phyloP scores from a whole-genome alignment of 768 basidiomycete species.

The Suillus subluteus region DNA sequence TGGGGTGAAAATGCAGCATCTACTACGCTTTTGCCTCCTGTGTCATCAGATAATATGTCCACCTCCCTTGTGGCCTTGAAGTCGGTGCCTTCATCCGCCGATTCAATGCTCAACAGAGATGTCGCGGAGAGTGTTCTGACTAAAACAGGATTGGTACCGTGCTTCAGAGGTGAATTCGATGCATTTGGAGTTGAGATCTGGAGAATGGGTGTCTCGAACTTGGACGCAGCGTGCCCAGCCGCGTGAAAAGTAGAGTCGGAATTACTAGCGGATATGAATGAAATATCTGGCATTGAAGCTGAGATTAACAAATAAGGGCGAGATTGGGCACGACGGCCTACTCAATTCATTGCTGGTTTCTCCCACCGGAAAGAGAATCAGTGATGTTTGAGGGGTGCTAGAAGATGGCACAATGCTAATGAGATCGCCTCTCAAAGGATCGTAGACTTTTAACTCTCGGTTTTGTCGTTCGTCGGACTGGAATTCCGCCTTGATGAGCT shows the following conservation, averaged over 20 bases:
- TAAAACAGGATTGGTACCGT: conserved; percentile 27
- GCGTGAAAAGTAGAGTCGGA: conserved; percentile 42
- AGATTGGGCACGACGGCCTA: conserved; percentile 35
- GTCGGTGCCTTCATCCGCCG: conserved; percentile 7
- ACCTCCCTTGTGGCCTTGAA: conserved; percentile 37
- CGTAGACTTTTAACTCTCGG: conserved; percentile 45
- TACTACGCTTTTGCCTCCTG: conserved; percentile 44
- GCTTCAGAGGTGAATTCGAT: conserved; percentile 19
- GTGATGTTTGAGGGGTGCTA: conserved; percentile 29
- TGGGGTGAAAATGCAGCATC: conserved; percentile 49
- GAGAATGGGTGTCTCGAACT: conserved; percentile 69
- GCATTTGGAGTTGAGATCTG: conserved; percentile 52
- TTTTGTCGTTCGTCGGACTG: conserved; percentile 44
- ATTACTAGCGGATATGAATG: conserved; percentile 55
- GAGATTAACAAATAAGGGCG: not conserved
- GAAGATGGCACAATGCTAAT: conserved; percentile 45
- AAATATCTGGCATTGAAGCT: conserved; percentile 12
- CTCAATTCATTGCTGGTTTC: conserved; percentile 62
- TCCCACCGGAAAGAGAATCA: conserved; percentile 66
- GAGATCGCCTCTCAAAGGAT: conserved; percentile 60
- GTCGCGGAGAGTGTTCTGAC: conserved; percentile 53
- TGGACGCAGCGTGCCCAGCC: conserved; percentile 41
- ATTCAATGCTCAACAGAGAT: conserved; percentile 42
- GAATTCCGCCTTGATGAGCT: conserved; percentile 63
- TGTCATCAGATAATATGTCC: conserved; percentile 43